Percentiles rank a stretch among this genome's conserved stretches.
Evolutionary conservation across 345 rosid genomes (phyloP).

Genomic region (Corymbia maculata): DNA sequence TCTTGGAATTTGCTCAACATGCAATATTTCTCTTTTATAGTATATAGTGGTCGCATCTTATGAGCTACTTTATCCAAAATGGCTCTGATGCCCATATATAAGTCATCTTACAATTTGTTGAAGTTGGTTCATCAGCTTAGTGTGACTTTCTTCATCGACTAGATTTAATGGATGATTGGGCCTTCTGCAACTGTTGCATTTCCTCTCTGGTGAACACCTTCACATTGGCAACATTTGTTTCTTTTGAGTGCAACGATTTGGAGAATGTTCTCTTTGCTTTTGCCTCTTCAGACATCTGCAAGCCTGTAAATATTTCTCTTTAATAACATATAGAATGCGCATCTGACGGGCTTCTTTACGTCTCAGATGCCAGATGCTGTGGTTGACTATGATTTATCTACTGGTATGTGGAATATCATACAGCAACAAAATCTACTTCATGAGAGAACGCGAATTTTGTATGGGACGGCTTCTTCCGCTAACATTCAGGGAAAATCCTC

Average conservation of each 20-base stretch:
- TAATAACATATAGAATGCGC: background rate
- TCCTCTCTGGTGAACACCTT: background rate
- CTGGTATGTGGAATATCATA: conserved; percentile 78
- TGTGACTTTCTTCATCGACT: background rate
- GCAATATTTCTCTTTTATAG: background rate
- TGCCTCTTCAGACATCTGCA: background rate
- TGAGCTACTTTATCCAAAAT: background rate
- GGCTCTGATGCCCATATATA: background rate
- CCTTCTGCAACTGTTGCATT: background rate
- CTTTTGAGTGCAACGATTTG: background rate
- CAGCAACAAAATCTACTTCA: conserved; percentile 95
- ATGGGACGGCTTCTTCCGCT: conserved; percentile 54
- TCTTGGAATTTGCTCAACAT: background rate
- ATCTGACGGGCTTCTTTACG: background rate
- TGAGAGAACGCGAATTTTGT: conserved; percentile 80
- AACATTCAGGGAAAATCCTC: conserved; percentile 22
- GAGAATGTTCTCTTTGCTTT: background rate
- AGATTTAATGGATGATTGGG: background rate
- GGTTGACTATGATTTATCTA: conserved; percentile 80
- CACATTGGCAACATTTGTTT: background rate
- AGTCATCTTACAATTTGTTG: background rate
- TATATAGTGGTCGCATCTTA: background rate
- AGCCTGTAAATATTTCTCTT: background rate
- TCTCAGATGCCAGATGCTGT: conserved; percentile 91
- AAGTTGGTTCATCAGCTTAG: background rate